A percentile compares a stretch with the other conserved stretches of the same genome.
phyloP scores from a whole-genome alignment of 495 filamentous ascomycete species.

The Choiromyces venosus region DNA sequence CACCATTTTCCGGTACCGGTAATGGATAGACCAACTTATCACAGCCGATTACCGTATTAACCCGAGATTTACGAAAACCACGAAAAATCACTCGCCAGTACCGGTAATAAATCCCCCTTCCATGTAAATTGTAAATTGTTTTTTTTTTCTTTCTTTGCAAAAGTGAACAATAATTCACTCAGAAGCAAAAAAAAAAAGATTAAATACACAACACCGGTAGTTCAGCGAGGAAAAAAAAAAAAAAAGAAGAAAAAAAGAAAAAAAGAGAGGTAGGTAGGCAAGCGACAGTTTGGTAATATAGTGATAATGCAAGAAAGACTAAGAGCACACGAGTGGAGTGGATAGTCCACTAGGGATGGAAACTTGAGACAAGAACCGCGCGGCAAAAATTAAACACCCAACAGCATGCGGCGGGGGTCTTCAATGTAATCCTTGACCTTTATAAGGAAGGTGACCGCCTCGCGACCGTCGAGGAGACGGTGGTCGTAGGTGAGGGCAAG shows the following conservation, averaged over 20 bases:
- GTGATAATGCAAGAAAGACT: neutral
- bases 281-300: neutral
- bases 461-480: constrained; percentile 86
- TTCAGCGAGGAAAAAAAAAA: neutral
- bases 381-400: constrained; percentile 45
- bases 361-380: constrained; percentile 13
- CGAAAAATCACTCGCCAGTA: neutral
- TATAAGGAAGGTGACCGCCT: constrained; percentile 94
- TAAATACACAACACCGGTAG: neutral
- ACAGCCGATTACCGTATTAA: neutral
- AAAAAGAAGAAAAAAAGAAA: constrained; percentile 7
- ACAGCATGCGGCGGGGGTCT: constrained; percentile 86
- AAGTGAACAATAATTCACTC: neutral
- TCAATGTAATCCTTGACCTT: constrained; percentile 99
- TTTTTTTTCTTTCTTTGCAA: too few species aligned
- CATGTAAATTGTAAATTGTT: too few species aligned
- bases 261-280: neutral
- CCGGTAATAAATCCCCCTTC: too few species aligned
- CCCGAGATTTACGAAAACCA: neutral
- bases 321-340: neutral
- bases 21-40: neutral
- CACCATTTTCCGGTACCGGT: neutral
- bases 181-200: neutral
- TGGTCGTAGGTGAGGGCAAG: constrained; percentile 97
- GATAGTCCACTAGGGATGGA: neutral